Conservation (phyloP, 441 rosid species). For the Pelargonium cotyledonis region DNA sequence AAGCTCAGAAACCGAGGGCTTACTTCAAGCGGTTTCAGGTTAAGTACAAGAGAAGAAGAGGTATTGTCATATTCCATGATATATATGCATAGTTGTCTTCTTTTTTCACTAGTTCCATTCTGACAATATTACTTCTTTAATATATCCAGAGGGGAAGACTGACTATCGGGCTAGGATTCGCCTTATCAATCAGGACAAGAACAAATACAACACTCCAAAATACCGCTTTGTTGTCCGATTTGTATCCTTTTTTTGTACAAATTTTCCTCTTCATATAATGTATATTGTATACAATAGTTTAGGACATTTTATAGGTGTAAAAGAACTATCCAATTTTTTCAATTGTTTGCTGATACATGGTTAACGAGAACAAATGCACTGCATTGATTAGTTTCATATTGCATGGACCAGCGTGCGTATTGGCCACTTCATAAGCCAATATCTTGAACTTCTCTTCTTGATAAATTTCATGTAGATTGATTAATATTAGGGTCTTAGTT, state of each 20-base stretch:
- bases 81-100: neutral
- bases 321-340: neutral
- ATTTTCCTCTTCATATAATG: neutral
- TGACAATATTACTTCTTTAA: neutral
- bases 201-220: conserved; percentile 79
- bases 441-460: neutral
- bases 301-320: neutral
- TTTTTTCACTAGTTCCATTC: neutral
- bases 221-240: conserved; percentile 74
- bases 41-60: conserved; percentile 82
- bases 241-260: conserved; percentile 33
- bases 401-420: no score
- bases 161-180: conserved; percentile 80
- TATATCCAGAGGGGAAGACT: conserved; percentile 59
- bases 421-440: no score
- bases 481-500: neutral
- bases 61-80: conserved; percentile 23
- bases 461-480: neutral
- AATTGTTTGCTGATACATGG: neutral
- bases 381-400: no score
- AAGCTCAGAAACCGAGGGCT: conserved; percentile 54
- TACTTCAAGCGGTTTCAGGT: conserved; percentile 89
- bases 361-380: neutral
- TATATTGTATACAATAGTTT: no score
- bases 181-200: conserved; percentile 72